Percentiles rank a stretch among this genome's conserved stretches.
These are phyloP conservation scores for Hanseniaspora lindneri DNA, from an alignment of 805 yeast species.

Conservation along the genomic window DNA sequence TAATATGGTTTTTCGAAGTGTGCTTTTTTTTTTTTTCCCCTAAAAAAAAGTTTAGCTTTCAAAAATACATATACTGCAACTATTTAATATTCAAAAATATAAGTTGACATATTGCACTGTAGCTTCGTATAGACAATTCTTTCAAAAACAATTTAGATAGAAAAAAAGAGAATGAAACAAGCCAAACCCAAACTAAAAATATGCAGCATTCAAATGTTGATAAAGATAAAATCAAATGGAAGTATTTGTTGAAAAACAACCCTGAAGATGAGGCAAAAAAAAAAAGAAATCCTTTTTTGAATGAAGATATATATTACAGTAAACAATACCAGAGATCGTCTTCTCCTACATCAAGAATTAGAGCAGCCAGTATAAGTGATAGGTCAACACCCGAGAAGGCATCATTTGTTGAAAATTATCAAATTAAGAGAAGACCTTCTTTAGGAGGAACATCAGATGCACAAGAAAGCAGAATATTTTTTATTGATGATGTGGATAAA, in stretches of 20 bases:
- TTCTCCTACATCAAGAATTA: slow-evolving; percentile 15
- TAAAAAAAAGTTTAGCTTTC: no score
- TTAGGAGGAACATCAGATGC: slow-evolving; percentile 37
- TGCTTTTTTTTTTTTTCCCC: no score
- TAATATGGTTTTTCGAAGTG: no score
- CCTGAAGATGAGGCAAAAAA: no score
- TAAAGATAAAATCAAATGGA: background rate
- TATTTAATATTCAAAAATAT: no score
- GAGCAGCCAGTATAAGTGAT: slow-evolving; percentile 13
- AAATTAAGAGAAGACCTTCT: slow-evolving; percentile 40
- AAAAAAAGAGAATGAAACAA: background rate
- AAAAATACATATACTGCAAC: no score
- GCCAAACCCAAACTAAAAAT: background rate
- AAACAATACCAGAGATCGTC: slow-evolving; percentile 12
- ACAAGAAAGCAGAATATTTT: slow-evolving; percentile 37
- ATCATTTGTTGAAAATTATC: slow-evolving; percentile 17
- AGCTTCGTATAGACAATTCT: no score
- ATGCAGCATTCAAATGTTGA: background rate
- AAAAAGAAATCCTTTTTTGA: slow-evolving; percentile 10
- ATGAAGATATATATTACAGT: slow-evolving; percentile 14
- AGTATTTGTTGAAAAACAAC: background rate
- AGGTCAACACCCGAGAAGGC: slow-evolving; percentile 10
- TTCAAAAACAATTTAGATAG: no score
- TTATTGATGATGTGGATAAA: slow-evolving; percentile 61
- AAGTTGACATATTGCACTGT: no score